Evolutionary conservation across 176 grass and related monocot species (phyloP).

Genomic region (Triticum urartu): DNA sequence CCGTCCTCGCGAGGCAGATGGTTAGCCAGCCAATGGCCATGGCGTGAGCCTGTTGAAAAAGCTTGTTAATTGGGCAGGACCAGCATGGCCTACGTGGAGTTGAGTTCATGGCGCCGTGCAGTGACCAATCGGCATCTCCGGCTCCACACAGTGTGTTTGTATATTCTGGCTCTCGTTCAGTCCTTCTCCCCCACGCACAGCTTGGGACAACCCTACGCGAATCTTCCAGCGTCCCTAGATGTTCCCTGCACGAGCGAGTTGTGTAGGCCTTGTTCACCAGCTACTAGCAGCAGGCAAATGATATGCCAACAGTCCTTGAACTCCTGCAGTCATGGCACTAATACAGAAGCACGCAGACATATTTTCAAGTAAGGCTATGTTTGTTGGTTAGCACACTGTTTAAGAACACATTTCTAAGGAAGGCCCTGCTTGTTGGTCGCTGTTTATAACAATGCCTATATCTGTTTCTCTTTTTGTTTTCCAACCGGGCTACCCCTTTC

Average conservation of each 20-base stretch:
- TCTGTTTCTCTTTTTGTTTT: no score
- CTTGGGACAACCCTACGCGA: slow-evolving; percentile 32
- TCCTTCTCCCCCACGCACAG: slow-evolving; percentile 3
- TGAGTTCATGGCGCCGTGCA: slow-evolving; percentile 6
- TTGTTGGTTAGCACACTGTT: background rate
- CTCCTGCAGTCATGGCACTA: background rate
- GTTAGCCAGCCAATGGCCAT: background rate
- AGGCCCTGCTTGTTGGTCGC: no score
- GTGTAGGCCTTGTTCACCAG: no score
- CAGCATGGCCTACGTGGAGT: slow-evolving; percentile 29
- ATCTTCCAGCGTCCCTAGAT: slow-evolving; percentile 44
- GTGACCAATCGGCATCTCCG: slow-evolving; percentile 6
- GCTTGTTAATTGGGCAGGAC: slow-evolving; percentile 3
- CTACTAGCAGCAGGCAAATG: background rate
- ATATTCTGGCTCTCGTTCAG: no score
- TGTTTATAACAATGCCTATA: no score
- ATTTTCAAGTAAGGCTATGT: background rate
- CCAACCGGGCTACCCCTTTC: no score
- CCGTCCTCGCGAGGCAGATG: background rate
- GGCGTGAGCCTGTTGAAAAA: background rate
- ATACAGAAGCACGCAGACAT: background rate
- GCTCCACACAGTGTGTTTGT: slow-evolving; percentile 9
- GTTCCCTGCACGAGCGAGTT: slow-evolving; percentile 26
- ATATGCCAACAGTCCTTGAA: slow-evolving; percentile 28
- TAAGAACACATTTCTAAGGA: background rate